These are phyloP conservation scores for Neurospora africana DNA, from an alignment of 495 filamentous ascomycete genomes.

Conservation along the genomic window DNA sequence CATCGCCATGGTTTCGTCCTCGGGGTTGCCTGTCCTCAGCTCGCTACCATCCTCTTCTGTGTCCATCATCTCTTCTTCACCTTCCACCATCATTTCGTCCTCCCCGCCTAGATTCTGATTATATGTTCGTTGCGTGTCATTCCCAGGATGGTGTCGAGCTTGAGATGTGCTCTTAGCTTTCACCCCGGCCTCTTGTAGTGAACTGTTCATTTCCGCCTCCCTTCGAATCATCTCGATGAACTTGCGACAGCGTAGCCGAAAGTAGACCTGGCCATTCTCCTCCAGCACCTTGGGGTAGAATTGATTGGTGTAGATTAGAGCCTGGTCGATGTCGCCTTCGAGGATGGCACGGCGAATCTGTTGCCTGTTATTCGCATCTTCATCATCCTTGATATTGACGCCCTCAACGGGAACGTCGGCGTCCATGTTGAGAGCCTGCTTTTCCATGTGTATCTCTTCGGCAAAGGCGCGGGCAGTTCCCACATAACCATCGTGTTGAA, in stretches of 20 bases:
- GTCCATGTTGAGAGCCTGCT: slow-evolving; percentile 49
- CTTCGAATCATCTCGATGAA: slow-evolving; percentile 93
- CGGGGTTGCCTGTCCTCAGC: slow-evolving; percentile 29
- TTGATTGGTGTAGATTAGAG: slow-evolving; percentile 65
- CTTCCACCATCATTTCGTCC: slow-evolving; percentile 64
- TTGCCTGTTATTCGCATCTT: slow-evolving; percentile 68
- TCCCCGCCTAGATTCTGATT: slow-evolving; percentile 42
- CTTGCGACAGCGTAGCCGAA: slow-evolving; percentile 80
- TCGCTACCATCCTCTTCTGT: slow-evolving; percentile 27
- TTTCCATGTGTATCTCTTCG: slow-evolving; percentile 68
- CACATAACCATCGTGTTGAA: slow-evolving; percentile 94
- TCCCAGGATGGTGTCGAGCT: slow-evolving; percentile 6
- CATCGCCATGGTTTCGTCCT: slow-evolving; percentile 35
- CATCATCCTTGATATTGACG: slow-evolving; percentile 71
- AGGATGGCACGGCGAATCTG: slow-evolving; percentile 83
- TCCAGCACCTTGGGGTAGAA: slow-evolving; percentile 75
- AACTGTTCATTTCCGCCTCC: slow-evolving; percentile 54
- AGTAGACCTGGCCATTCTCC: slow-evolving; percentile 81
- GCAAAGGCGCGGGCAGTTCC: slow-evolving; percentile 86
- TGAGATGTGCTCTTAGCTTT: slow-evolving; percentile 1
- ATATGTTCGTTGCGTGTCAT: slow-evolving; percentile 2
- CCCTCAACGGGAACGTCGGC: slow-evolving; percentile 42
- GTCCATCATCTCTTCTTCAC: slow-evolving; percentile 16
- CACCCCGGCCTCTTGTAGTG: slow-evolving; percentile 25
- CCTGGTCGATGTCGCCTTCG: slow-evolving; percentile 86